Evolutionary conservation across 495 filamentous ascomycete species (phyloP), one percentile per base, ranked within the genome.

Genomic region (Chaetomium cochliodes): DNA sequence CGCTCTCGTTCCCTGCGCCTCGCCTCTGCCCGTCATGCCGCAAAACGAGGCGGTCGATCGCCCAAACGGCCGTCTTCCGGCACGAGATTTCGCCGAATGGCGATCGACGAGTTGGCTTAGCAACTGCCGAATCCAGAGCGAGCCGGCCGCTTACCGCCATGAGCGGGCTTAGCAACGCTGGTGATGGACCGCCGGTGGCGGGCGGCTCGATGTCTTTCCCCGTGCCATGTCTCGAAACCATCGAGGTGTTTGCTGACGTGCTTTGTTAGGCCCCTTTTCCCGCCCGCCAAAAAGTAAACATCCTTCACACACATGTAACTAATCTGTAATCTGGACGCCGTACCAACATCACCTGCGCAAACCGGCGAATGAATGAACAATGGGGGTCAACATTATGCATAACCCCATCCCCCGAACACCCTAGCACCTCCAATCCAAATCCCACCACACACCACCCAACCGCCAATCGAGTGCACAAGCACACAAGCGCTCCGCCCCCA

Each of bases 61-160:
- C 26, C 41, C 22, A 30, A n/a, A 47, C 42, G 25, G 41, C 23
- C 25, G 25, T 2, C 22, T 9, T 46, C 57, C 25, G 57, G 41
- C 57, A 30, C 18, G 25, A 59, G 41, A 49, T 30, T 59, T 49
- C 57, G 23, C 57, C 57, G 41, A 59, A 47, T 47, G 18, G 39
- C 2, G 57, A 59, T 59, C 57, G 57, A 59, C 57, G 23, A 11
- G n/a, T 11, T 28, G 41, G 13, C 57, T 59, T 46, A 25, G 57
- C 57, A 26, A 58, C 55, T 58, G 55, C 39, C 39, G 4, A 2
- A 58, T 46, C 20, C 55, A 42, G 55, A n/a, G 11, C 53, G 50
- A 30, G 11, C 9, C 6, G 28, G 28, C 6, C 3, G 28, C 6
- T 30, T 30, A 30, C 28, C 28, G 20, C 4, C 53, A 56, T 39